Evolutionary conservation across 495 filamentous ascomycete species (phyloP).

Genomic region (Lentithecium fluviatile): DNA sequence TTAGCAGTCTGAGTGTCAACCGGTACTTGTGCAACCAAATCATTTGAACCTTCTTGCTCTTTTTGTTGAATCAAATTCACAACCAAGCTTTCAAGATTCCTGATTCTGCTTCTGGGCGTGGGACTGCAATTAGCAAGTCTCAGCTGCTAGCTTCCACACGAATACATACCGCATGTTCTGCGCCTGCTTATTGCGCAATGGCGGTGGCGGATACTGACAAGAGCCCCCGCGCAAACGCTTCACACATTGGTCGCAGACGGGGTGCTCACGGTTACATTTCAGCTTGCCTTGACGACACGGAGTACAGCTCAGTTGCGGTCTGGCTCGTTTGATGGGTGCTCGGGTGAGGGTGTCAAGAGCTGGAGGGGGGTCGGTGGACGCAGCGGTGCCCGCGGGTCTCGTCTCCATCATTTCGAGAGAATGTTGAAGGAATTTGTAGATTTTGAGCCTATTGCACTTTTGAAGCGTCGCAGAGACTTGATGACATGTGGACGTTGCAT

Average conservation of each 20-base stretch:
- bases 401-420: slow-evolving; percentile 8
- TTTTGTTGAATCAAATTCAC: slow-evolving; percentile 34
- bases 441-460: no score
- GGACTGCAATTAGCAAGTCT: no score
- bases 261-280: slow-evolving; percentile 42
- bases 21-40: not conserved
- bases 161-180: slow-evolving; percentile 40
- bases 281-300: slow-evolving; percentile 44
- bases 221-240: slow-evolving; percentile 38
- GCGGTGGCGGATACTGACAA: slow-evolving; percentile 41
- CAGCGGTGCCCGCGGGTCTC: slow-evolving; percentile 1
- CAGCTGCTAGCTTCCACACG: no score
- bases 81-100: slow-evolving; percentile 40
- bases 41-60: slow-evolving; percentile 8
- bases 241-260: slow-evolving; percentile 44
- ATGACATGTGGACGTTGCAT: no score
- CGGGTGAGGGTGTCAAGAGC: slow-evolving; percentile 13
- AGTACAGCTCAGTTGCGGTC: slow-evolving; percentile 41
- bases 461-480: not conserved
- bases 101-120: slow-evolving; percentile 33
- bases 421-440: not conserved
- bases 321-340: slow-evolving; percentile 38
- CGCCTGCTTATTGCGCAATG: slow-evolving; percentile 37
- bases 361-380: not conserved
- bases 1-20: slow-evolving; percentile 36